phyloP scores from a whole-genome alignment of 2,329 filamentous ascomycete genomes.

The Paraconiothyrium brasiliense region DNA sequence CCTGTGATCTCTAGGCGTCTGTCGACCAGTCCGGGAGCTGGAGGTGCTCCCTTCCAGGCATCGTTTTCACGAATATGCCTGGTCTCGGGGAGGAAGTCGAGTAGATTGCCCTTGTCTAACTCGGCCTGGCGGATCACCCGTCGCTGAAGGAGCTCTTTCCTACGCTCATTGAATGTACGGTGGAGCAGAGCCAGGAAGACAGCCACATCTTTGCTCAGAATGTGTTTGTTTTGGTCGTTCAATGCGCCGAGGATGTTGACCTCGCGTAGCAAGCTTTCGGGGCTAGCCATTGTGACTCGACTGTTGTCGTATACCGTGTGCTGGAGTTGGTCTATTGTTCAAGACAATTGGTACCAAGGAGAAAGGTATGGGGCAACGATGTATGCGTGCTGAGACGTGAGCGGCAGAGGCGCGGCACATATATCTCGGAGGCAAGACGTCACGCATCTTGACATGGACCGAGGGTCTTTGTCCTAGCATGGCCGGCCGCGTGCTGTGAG shows the following conservation, averaged over 20 bases:
- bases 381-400: slow-evolving; percentile 37
- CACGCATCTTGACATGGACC: slow-evolving; percentile 44
- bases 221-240: slow-evolving; percentile 83
- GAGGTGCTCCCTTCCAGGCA: slow-evolving; percentile 90
- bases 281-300: slow-evolving; percentile 52
- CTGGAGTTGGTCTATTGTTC: slow-evolving; percentile 18
- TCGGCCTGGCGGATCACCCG: slow-evolving; percentile 88
- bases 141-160: slow-evolving; percentile 88
- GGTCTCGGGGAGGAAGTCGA: slow-evolving; percentile 96
- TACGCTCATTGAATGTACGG: slow-evolving; percentile 89
- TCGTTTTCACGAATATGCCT: slow-evolving; percentile 93
- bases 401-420: slow-evolving; percentile 32
- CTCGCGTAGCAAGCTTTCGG: slow-evolving; percentile 81
- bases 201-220: slow-evolving; percentile 88
- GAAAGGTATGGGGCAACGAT: slow-evolving; percentile 34
- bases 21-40: slow-evolving; percentile 91
- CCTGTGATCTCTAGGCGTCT: slow-evolving; percentile 97
- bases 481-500: slow-evolving; percentile 42
- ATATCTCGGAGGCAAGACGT: slow-evolving; percentile 43
- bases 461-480: slow-evolving; percentile 45
- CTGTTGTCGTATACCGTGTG: slow-evolving; percentile 19
- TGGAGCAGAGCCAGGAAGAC: slow-evolving; percentile 95
- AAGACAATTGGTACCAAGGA: slow-evolving; percentile 6
- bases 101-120: slow-evolving; percentile 86
- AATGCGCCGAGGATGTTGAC: slow-evolving; percentile 85